Conservation (phyloP, 2,329 filamentous ascomycete species). For the Blumeria graminis region DNA sequence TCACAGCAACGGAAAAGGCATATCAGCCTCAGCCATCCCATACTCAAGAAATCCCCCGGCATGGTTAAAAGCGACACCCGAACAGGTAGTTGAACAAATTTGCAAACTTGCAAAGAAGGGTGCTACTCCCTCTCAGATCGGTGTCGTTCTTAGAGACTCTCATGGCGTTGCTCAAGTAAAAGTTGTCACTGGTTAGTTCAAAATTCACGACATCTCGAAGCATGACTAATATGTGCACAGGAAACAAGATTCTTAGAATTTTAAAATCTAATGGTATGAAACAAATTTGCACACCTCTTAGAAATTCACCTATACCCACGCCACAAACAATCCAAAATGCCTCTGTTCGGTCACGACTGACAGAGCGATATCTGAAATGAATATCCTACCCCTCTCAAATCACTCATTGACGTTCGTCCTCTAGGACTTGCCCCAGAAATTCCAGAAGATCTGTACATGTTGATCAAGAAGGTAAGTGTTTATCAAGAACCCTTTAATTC, state of each 20-base stretch:
- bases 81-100: constrained; percentile 98
- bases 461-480: constrained; percentile 92
- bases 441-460: constrained; percentile 98
- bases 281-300: not conserved
- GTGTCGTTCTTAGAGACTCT: constrained; percentile 93
- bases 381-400: constrained; percentile 44
- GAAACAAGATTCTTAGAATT: constrained; percentile 99
- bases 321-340: constrained; percentile 23
- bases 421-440: constrained; percentile 96
- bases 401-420: constrained; percentile 63
- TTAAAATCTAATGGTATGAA: constrained; percentile 83
- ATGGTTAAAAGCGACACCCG: constrained; percentile 97
- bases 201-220: constrained; percentile 1
- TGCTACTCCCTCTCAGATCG: constrained; percentile 94
- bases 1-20: constrained; percentile 99
- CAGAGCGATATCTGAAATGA: constrained; percentile 35
- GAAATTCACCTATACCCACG: not conserved
- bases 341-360: constrained; percentile 84
- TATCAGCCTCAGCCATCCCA: constrained; percentile 82
- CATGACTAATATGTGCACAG: constrained; percentile 23
- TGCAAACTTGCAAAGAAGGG: constrained; percentile 98
- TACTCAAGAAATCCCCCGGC: constrained; percentile 83
- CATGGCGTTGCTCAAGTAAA: constrained; percentile 97
- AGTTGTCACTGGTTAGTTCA: constrained; percentile 66
- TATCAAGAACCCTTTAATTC: not conserved